A percentile compares a stretch with the other conserved stretches of the same genome.
phyloP scores from a whole-genome alignment of 805 yeast species.

The Spencermartinsiella europaea region DNA sequence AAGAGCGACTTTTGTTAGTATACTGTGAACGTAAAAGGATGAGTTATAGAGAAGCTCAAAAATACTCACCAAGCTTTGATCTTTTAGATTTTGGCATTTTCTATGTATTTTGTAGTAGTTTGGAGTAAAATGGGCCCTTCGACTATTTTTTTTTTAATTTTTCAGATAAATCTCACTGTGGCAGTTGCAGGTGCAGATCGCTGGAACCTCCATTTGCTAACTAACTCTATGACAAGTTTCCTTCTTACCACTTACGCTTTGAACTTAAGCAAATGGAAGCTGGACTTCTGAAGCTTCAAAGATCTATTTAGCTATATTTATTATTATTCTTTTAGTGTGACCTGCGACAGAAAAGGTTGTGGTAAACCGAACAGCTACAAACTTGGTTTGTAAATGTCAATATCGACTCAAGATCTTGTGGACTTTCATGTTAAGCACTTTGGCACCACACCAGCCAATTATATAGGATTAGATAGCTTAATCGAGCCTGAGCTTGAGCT shows the following conservation, averaged over 20 bases:
- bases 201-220: not conserved
- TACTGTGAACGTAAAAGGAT: not conserved
- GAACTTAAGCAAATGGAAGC: too few species aligned
- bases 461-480: not conserved
- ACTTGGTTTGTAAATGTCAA: too few species aligned
- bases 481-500: not conserved
- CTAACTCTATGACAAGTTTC: too few species aligned
- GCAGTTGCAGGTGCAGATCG: not conserved
- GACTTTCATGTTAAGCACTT: slow-evolving; percentile 18
- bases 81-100: slow-evolving; percentile 96
- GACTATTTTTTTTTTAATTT: not conserved
- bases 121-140: not conserved
- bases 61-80: slow-evolving; percentile 60
- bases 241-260: too few species aligned
- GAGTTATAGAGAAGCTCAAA: not conserved
- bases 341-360: too few species aligned
- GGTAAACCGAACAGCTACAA: too few species aligned
- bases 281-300: too few species aligned
- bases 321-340: too few species aligned
- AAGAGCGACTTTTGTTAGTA: slow-evolving; percentile 53
- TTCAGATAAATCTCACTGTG: not conserved
- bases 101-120: slow-evolving; percentile 1
- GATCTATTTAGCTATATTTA: too few species aligned
- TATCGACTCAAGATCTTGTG: slow-evolving; percentile 11
- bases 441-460: slow-evolving; percentile 3